Conservation (phyloP, 2,329 filamentous ascomycete genomes). For the Penicillium sp. region DNA sequence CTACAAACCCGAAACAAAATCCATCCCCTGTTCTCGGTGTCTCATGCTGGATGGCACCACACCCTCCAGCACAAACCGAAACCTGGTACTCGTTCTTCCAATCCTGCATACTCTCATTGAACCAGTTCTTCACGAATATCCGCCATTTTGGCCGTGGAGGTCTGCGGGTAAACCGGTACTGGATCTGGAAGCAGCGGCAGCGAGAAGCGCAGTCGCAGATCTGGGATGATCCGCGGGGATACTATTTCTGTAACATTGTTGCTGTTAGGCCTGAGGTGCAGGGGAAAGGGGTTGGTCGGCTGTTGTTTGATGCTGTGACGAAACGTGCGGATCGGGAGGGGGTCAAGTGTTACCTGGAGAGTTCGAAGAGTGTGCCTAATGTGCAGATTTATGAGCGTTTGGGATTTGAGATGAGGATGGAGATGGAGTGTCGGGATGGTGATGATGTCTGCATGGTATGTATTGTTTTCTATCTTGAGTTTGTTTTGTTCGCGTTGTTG, state of each 20-base stretch:
- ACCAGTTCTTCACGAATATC: slow-evolving; percentile 61
- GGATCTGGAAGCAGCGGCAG: slow-evolving; percentile 68
- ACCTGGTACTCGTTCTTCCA: slow-evolving; percentile 62
- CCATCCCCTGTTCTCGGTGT: slow-evolving; percentile 51
- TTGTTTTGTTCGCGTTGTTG: neutral
- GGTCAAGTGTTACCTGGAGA: slow-evolving; percentile 64
- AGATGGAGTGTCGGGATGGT: slow-evolving; percentile 62
- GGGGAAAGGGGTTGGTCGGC: slow-evolving; percentile 60
- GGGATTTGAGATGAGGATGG: slow-evolving; percentile 60
- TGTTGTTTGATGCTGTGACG: slow-evolving; percentile 60
- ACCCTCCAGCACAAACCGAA: slow-evolving; percentile 44
- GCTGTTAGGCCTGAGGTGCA: slow-evolving; percentile 62
- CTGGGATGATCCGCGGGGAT: slow-evolving; percentile 63
- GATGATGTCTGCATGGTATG: slow-evolving; percentile 51
- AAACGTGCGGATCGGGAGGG: slow-evolving; percentile 59
- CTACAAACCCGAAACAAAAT: neutral
- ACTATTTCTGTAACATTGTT: slow-evolving; percentile 74
- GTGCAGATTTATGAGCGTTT: slow-evolving; percentile 65
- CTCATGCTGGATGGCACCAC: slow-evolving; percentile 67
- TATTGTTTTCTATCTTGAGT: slow-evolving; percentile 6
- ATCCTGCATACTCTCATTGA: slow-evolving; percentile 57
- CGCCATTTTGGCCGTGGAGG: slow-evolving; percentile 60
- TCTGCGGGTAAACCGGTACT: slow-evolving; percentile 61
- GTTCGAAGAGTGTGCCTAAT: slow-evolving; percentile 61
- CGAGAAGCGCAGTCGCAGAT: slow-evolving; percentile 56